Evolutionary conservation across 176 grass and related monocot species (phyloP).

Genomic region (Tillandsia leiboldiana): DNA sequence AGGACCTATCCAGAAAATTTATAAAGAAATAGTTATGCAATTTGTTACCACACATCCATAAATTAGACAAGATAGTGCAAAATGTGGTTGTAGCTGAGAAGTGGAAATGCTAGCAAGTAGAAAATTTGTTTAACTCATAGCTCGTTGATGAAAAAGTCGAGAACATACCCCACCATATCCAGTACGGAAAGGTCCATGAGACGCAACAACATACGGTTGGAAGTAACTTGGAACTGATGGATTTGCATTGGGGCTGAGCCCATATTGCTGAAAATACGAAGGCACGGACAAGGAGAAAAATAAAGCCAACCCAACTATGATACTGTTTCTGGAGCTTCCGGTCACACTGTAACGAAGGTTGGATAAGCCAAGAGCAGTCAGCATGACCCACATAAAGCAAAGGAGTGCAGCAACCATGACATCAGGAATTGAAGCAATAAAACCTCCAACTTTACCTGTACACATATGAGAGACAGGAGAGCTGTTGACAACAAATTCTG

Average conservation of each 20-base stretch:
- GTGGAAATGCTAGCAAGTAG: not conserved
- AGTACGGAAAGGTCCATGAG: slow-evolving; percentile 77
- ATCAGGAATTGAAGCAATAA: slow-evolving; percentile 95
- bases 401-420: slow-evolving; percentile 89
- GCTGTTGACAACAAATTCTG: slow-evolving; percentile 8
- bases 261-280: slow-evolving; percentile 88
- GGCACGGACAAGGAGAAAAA: slow-evolving; percentile 89
- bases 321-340: slow-evolving; percentile 92
- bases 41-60: no score
- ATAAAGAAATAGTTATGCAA: no score
- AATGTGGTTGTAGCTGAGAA: not conserved
- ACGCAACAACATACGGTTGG: slow-evolving; percentile 73
- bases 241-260: slow-evolving; percentile 46
- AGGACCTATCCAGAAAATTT: no score
- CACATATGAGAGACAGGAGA: slow-evolving; percentile 16
- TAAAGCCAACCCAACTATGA: slow-evolving; percentile 77
- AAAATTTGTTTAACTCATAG: not conserved
- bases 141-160: slow-evolving; percentile 18
- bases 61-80: not conserved
- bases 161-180: slow-evolving; percentile 64
- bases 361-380: slow-evolving; percentile 83
- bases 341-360: slow-evolving; percentile 93
- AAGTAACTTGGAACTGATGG: slow-evolving; percentile 75
- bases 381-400: slow-evolving; percentile 97
- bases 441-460: slow-evolving; percentile 83